Base-by-base conservation (phyloP, 805 yeast species). In the Schizosaccharomyces cryophilus region DNA sequence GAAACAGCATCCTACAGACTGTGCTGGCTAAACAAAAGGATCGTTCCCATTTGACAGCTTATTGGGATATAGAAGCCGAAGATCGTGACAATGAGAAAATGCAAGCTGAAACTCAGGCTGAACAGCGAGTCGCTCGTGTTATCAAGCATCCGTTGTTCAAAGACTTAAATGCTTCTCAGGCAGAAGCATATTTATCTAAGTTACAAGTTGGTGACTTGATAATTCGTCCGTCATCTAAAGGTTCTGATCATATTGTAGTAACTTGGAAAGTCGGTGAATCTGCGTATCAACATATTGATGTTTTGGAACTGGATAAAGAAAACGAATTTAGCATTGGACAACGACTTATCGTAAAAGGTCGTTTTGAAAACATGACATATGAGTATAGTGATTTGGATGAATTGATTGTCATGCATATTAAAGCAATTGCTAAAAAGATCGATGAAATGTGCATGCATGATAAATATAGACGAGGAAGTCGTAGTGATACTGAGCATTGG, bases 221-320 rank as follows among this genome's bases (percentile, higher is more conserved):
- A 24, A 85, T 93, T 62, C 80, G 99, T 66, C 99, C 97, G 21
- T 87, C 96, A 0, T 87, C 95, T 9, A 81, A 83, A 64, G 98
- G 98, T 54, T 77, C 79, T 58, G 85, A 87, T 64, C 96, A 83
- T 71, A 77, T 93, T 66, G 88, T 95, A 2, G 83, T 90, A 54
- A 90, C 99, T 0, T 93, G 97, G 96, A 93, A 93, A 70, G 89
- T 93, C 58, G 93, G 86, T 63, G 90, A 86, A 69, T 85, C 83
- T 69, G 73, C 90, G 64, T 93, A 84, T 73, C 97, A 93, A 70
- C 97, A 93, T 70, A 74, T 93, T 64, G 93, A 88, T 66, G 85
- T 93, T 58, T 75, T 82, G 64, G 97, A 93, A 71, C 77, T 78
- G 58, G 82, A 78, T 58, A 81, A 81, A 67, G 83, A 79, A 61